Evolutionary conservation across 202 grass and related monocot genomes (phyloP), one percentile per base, ranked within the genome.

Genomic region (Saccharum hybrid): DNA sequence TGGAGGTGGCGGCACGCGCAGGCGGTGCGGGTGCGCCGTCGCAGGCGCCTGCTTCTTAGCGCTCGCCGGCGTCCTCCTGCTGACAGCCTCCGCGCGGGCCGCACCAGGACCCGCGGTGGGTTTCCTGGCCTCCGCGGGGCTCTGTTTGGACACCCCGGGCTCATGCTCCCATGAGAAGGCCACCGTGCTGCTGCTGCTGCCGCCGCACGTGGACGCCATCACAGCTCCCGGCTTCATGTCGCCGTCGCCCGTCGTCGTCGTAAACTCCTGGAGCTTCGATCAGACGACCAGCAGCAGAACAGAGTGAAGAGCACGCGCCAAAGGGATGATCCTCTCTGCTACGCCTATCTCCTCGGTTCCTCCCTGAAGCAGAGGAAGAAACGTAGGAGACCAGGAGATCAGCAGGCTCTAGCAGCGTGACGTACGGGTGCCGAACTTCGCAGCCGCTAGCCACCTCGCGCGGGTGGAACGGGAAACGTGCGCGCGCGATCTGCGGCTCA

Each of bases 101-200:
- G 68, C 33, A 28, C 7, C 2, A 15, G 28, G 28, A 28, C 28
- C 28, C 28, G 33, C 8, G 2, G 65, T 0, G 13, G 49, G 36
- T 18, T 67, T 57, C 2, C 16, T 76, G 0, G 74, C 72, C 28
- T 66, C 66, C 16, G 49, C 0, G 52, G 2, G 18, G 28, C 68
- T 52, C 23, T 80, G 68, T 59, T 93, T 95, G 23, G 93, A 91
- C 79, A 94, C 83, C 10, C 92, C 92, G 16, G 94, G 92, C 78
- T 89, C 79, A 5, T 92, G 79, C 89, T 95, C 96, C 92, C 90
- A 98, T 21, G 92, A 81, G 92, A 98, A 98, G 13, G 94, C 83
- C 65, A 91, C 87, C 30, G 76, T 11, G 22, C 79, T 30, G 46
- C 37, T 26, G 64, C 10, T 19, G 54, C 19, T 59, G 63, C n/a